A percentile compares a stretch with the other conserved stretches of the same genome.
These are phyloP conservation scores for Phytopythium montanum DNA, from an alignment of 352 stramenopile species.

Conservation along the genomic window DNA sequence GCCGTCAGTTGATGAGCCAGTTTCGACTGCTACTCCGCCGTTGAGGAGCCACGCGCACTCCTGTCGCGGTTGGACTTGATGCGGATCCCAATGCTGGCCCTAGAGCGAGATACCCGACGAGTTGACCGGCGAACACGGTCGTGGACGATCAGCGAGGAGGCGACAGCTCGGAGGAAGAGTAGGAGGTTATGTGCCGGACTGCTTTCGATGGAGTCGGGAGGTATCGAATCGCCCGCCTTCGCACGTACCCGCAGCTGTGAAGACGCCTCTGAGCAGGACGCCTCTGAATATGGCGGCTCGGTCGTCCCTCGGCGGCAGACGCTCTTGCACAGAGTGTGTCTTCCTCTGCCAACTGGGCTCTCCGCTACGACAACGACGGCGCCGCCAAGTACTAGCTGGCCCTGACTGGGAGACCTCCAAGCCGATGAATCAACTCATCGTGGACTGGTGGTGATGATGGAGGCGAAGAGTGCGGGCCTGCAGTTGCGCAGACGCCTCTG, in stretches of 20 bases:
- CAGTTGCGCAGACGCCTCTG: too few species aligned
- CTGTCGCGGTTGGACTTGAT: slow-evolving; percentile 20
- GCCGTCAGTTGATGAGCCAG: not conserved
- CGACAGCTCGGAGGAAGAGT: slow-evolving; percentile 16
- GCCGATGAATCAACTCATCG: not conserved
- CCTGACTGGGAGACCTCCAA: not conserved
- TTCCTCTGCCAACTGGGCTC: slow-evolving; percentile 24
- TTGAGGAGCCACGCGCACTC: slow-evolving; percentile 12
- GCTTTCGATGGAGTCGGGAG: not conserved
- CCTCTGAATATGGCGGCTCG: slow-evolving; percentile 1
- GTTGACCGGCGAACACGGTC: slow-evolving; percentile 8
- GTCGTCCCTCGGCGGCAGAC: slow-evolving; percentile 24
- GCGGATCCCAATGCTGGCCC: slow-evolving; percentile 25
- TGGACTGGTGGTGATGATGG: too few species aligned
- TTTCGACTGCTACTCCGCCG: not conserved
- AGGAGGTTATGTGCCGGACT: slow-evolving; percentile 14
- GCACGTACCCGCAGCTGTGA: too few species aligned
- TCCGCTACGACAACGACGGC: slow-evolving; percentile 25
- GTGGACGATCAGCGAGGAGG: slow-evolving; percentile 21
- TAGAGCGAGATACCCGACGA: slow-evolving; percentile 14
- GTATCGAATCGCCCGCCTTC: too few species aligned
- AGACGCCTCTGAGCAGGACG: not conserved
- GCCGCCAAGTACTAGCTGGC: not conserved
- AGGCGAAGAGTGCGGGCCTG: too few species aligned
- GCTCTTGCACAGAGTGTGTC: slow-evolving; percentile 21